Base-by-base conservation (phyloP, 1,284 basidiomycete species). In the Naganishia albida region DNA sequence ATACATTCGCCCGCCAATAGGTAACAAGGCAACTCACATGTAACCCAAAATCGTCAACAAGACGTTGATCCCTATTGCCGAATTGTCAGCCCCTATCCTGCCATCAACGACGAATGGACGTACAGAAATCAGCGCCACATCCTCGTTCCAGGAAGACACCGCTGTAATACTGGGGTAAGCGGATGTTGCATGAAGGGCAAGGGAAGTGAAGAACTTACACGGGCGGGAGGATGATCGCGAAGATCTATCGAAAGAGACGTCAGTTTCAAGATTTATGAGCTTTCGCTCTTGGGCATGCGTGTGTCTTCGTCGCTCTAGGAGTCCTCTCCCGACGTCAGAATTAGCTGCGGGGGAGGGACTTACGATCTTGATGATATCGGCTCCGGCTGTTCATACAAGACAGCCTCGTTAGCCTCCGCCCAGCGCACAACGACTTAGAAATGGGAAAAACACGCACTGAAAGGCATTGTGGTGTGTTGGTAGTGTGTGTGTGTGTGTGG, bases 121-220 rank as follows among this genome's bases (percentile, higher is more conserved):
- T 66, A 53, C 51, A 63, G 60, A 66, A 66, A 48, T 66, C 65
- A 50, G 60, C 59, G n/a, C 48, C 48, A 34, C 65, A 66, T 55
- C 65, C 65, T 51, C 65, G 57, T 53, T 66, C 65, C 16, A 66
- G 52, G 60, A 66, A 66, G 34, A 66, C 65, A 62, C 65, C 65
- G 44, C 54, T 56, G n/a, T n/a, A 30, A 16, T 16, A 18, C 0
- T 8, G 1, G 7, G n/a, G 23, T 12, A 6, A 12, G 18, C 10
- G 20, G 18, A 12, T 20, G 46, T 48, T 48, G 18, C n/a, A n/a
- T 48, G 46, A 18, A 6, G 4, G 10, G 46, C 4, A 43, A 40
- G 16, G 40, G n/a, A 1, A 13, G 16, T 12, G n/a, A n/a, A 28
- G 4, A 23, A 44, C 54, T 43, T 44, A 56, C 54, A 60, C 43